These are phyloP conservation scores for Gossypium aridum DNA, from an alignment of 441 rosid genomes.

Conservation along the genomic window DNA sequence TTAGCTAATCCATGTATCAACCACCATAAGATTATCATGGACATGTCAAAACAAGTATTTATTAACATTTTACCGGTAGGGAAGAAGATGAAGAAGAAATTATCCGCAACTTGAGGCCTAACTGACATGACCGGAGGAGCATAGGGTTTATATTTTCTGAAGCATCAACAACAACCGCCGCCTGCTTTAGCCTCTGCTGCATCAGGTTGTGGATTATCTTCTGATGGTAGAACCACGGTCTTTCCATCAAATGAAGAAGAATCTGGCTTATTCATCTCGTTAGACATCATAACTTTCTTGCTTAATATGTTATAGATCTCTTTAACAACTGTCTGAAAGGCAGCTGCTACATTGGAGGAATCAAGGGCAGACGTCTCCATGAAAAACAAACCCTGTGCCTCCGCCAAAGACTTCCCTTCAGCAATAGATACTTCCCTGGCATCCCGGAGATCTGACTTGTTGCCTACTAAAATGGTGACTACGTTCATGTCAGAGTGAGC, in stretches of 20 bases:
- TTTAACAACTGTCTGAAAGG: constrained; percentile 63
- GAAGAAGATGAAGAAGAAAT: constrained; percentile 17
- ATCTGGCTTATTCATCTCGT: constrained; percentile 66
- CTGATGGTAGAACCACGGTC: constrained; percentile 57
- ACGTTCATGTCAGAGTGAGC: constrained; percentile 82
- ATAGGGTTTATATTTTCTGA: not conserved
- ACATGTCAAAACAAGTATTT: not conserved
- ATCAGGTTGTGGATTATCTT: constrained; percentile 18
- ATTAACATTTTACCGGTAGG: not conserved
- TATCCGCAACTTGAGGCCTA: not conserved
- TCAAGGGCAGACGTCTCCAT: constrained; percentile 75
- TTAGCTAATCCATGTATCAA: not conserved
- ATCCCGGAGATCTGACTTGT: constrained; percentile 68
- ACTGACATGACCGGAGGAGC: not conserved
- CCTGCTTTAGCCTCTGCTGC: constrained; percentile 37
- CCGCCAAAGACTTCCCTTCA: constrained; percentile 61
- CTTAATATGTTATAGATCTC: constrained; percentile 77
- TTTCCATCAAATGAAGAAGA: constrained; percentile 53
- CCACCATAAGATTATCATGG: not conserved
- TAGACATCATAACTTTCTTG: constrained; percentile 82
- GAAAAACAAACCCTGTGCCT: constrained; percentile 64
- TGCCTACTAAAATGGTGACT: constrained; percentile 63
- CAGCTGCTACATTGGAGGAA: constrained; percentile 62
- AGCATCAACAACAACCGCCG: constrained; percentile 50
- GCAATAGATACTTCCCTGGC: constrained; percentile 61